phyloP scores from a whole-genome alignment of 2,329 filamentous ascomycete genomes.

The Claviceps paspali region DNA sequence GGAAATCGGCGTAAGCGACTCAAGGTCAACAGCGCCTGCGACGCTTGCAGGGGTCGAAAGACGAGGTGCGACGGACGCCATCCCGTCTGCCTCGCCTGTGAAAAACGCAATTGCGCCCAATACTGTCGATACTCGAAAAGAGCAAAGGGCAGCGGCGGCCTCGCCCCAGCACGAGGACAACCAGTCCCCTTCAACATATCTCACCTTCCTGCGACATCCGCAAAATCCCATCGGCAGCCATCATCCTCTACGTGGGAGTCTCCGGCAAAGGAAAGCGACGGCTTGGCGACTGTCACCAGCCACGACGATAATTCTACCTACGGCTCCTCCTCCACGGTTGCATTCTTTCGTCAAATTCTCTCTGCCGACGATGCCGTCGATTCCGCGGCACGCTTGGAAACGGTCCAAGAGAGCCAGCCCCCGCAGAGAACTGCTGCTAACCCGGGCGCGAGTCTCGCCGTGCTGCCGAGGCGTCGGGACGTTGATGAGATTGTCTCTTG shows the following conservation, averaged over 20 bases:
- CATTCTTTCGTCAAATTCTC: constrained; percentile 2
- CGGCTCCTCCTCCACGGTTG: constrained; percentile 2
- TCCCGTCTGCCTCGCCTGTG: constrained; percentile 2
- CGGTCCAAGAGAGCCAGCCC: not conserved
- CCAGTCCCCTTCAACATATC: not conserved
- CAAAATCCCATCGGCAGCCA: not conserved
- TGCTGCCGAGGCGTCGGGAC: not conserved
- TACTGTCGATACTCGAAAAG: constrained; percentile 1
- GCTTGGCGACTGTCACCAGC: constrained; percentile 3
- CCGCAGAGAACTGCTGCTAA: not conserved
- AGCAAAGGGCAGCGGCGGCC: not conserved
- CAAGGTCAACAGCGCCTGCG: constrained; percentile 3
- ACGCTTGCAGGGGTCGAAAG: constrained; percentile 2
- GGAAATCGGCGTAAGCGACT: constrained; percentile 1
- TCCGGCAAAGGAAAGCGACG: constrained; percentile 2
- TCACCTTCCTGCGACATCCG: not conserved
- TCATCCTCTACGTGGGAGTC: not conserved
- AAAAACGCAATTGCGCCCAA: constrained; percentile 1
- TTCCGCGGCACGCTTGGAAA: not conserved
- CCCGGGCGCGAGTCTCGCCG: not conserved
- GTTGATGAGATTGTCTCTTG: not conserved
- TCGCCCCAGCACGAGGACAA: not conserved
- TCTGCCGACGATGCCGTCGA: not conserved
- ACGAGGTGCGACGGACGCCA: constrained; percentile 3
- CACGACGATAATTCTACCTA: constrained; percentile 3